Evolutionary conservation across 2,329 filamentous ascomycete genomes (phyloP).

Genomic region (Pseudodiploospora longispora): DNA sequence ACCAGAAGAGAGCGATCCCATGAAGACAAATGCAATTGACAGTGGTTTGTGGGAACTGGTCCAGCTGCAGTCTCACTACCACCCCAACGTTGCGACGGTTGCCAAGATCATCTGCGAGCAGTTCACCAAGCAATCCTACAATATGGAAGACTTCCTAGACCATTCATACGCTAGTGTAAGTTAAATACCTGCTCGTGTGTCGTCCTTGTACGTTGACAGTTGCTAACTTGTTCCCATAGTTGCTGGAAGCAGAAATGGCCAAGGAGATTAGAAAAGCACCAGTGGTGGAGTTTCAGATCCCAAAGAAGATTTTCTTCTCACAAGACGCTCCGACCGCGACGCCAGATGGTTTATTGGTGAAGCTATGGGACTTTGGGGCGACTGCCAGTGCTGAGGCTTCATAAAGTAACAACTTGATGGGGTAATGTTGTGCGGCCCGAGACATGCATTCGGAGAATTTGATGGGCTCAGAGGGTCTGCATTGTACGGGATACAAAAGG

Average conservation of each 20-base stretch:
- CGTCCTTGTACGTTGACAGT: background rate
- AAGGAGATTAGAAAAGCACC: conserved; percentile 81
- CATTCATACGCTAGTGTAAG: conserved; percentile 79
- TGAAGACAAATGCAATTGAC: conserved; percentile 79
- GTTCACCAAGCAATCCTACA: conserved; percentile 93
- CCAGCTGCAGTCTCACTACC: conserved; percentile 85
- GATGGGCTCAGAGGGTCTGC: too few species aligned
- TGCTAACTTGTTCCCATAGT: conserved; percentile 39
- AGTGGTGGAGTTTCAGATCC: conserved; percentile 89
- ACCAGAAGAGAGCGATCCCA: conserved; percentile 68
- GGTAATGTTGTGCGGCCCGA: too few species aligned
- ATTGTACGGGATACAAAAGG: too few species aligned
- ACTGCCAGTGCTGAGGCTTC: conserved; percentile 2
- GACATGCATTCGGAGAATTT: too few species aligned
- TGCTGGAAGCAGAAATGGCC: conserved; percentile 75
- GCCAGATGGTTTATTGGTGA: conserved; percentile 49
- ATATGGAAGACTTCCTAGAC: conserved; percentile 94
- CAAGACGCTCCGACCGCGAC: conserved; percentile 38
- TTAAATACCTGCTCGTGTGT: conserved; percentile 12
- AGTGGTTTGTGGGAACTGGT: conserved; percentile 94
- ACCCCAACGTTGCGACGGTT: conserved; percentile 91
- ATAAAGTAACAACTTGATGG: background rate
- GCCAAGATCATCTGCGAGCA: conserved; percentile 92
- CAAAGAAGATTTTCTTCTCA: conserved; percentile 66
- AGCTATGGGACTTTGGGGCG: conserved; percentile 50